Evolutionary conservation across 169 alveolate genomes (phyloP), one percentile per base, ranked within the genome.

Genomic region (Plasmodium sp.): DNA sequence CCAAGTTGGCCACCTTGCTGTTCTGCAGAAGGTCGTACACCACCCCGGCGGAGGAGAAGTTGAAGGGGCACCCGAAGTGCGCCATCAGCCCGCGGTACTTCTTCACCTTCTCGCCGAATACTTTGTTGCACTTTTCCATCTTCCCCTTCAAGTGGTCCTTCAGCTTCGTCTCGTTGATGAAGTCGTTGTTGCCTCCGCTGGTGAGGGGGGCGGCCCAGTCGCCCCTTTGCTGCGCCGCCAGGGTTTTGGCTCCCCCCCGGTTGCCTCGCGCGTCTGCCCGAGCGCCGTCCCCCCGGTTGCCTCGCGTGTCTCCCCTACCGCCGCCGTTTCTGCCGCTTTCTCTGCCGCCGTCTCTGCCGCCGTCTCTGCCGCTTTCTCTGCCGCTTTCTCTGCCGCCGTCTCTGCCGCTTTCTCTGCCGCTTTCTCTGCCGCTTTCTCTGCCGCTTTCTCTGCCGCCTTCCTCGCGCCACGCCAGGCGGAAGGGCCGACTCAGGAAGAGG

Each of bases 41-140:
- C 16, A 85, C 27, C 10, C 73, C 22, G 39, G 84, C 93, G 14
- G 93, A 85, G 5, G 93, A 85, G 39, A 85, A 85, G 36, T 85
- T 85, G 12, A 85, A 85, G 34, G 93, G 93, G 18, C 62, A 85
- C 27, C 45, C 81, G 67, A 85, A 85, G n/a, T 74, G 85, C 16
- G 80, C 33, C 84, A 85, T 85, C 33, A 85, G 93, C 18, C 62
- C 6, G 43, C 67, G 77, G 43, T 85, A 85, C 71, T 85, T 85
- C 58, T 75, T 85, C 1, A 51, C 56, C 81, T 85, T 85, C 16
- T 85, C 93, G 48, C 80, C 33, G 62, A 34, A 75, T 74, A 51
- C 39, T 75, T 85, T 85, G 45, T 73, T 85, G 67, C 84, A 85
- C 43, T 85, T 85, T 6, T 85, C 93, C 36, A 56, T 85, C 80